Conservation (phyloP, 75 land plant genomes). For the Cryptomeria japonica region DNA sequence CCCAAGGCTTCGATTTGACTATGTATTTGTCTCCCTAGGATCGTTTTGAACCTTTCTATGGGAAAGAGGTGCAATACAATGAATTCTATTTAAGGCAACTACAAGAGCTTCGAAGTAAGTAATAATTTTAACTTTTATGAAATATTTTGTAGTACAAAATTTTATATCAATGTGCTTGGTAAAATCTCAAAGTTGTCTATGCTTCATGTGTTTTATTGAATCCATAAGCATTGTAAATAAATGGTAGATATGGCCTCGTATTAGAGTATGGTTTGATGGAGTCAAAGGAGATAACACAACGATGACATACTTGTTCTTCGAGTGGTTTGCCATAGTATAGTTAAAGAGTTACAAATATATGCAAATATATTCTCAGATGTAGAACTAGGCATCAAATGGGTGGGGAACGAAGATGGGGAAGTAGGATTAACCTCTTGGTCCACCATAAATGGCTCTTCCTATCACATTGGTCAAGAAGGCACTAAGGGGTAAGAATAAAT, state of each 20-base stretch:
- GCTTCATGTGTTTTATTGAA: not conserved
- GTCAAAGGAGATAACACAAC: constrained; percentile 76
- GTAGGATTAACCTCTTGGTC: constrained; percentile 88
- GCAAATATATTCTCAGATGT: constrained; percentile 94
- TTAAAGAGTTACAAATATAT: constrained; percentile 72
- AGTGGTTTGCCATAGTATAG: constrained; percentile 80
- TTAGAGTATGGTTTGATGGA: constrained; percentile 90
- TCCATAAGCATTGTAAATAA: not conserved
- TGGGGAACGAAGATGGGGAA: constrained; percentile 79
- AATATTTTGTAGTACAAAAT: too few relatives aligned
- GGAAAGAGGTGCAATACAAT: constrained; percentile 74
- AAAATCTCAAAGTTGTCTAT: too few relatives aligned
- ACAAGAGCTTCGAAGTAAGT: constrained; percentile 79
- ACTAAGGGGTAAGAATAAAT: constrained; percentile 33
- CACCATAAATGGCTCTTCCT: constrained; percentile 55
- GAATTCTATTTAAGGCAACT: constrained; percentile 83
- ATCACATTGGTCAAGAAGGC: constrained; percentile 56
- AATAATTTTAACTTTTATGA: not conserved
- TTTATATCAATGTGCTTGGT: too few relatives aligned
- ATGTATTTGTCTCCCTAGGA: constrained; percentile 97
- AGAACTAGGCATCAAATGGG: constrained; percentile 92
- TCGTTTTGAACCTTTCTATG: constrained; percentile 83
- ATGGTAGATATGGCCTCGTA: constrained; percentile 78
- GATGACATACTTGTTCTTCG: constrained; percentile 77
- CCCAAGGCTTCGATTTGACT: constrained; percentile 67